Evolutionary conservation across 2,329 filamentous ascomycete genomes (phyloP).

Genomic region (Fusarium sp.): DNA sequence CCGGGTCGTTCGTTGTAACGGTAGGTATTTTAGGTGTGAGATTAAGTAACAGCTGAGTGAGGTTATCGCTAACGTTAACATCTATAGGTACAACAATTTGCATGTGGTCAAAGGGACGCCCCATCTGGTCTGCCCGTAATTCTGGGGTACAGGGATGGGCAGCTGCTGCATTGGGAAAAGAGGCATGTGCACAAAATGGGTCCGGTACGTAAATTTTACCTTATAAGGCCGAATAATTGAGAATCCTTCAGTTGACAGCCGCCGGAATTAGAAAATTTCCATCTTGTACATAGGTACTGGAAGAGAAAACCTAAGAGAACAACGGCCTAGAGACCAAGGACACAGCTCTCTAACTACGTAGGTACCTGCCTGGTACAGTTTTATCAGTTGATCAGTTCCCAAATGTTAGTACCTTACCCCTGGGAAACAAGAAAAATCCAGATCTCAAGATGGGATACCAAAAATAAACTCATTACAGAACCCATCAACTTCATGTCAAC

Average conservation of each 20-base stretch:
- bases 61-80: slow-evolving; percentile 28
- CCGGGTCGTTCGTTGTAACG: background rate
- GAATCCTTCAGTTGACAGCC: background rate
- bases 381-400: background rate
- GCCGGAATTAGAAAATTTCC: background rate
- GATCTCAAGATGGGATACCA: background rate
- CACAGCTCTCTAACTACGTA: background rate
- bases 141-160: slow-evolving; percentile 31
- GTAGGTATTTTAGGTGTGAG: slow-evolving; percentile 3
- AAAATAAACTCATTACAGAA: background rate
- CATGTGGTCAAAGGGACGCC: slow-evolving; percentile 26
- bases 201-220: slow-evolving; percentile 25
- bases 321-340: background rate
- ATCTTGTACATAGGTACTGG: background rate
- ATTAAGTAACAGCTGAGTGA: slow-evolving; percentile 23
- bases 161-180: slow-evolving; percentile 15
- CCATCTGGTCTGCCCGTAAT: slow-evolving; percentile 18
- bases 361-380: background rate
- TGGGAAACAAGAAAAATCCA: background rate
- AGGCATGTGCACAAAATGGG: slow-evolving; percentile 4
- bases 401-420: background rate
- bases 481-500: background rate
- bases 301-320: background rate
- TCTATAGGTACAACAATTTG: slow-evolving; percentile 18
- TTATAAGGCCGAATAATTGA: slow-evolving; percentile 6